Base-by-base conservation (phyloP, 2,329 filamentous ascomycete genomes). In the Ceratocystis cubensis region DNA sequence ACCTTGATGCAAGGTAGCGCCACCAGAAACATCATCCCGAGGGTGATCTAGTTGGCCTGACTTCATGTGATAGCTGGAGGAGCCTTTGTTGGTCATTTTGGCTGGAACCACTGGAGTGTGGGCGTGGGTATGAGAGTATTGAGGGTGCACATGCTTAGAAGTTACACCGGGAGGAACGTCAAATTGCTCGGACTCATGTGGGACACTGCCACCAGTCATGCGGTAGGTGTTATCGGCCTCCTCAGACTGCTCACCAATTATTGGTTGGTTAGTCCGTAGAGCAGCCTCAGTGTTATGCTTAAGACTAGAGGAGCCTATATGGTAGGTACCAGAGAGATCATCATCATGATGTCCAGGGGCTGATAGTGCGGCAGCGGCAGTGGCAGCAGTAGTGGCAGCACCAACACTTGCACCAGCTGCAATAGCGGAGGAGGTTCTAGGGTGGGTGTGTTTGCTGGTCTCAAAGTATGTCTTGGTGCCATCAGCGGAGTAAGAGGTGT, bases 21-120 rank as follows among this genome's bases (percentile, higher is more conserved):
- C 28, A 22, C 45, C 13, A n/a, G 30, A 25, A 15, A 64, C 15
- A 8, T 65, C 41, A 25, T 67, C 66, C 46, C 50, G 46, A 5
- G 66, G 63, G 30, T 65, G 66, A 50, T 65, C 56, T n/a, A 67
- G 63, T 3, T 65, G 48, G 5, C 37, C 20, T 2, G 28, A 30
- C 63, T 65, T 67, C 66, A 62, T 67, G 28, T 67, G 62, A 37
- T 67, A 67, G 33, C 33, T 33, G 3, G 57, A 46, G 6, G 46
- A 17, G 22, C 25, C 20, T 7, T 48, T 28, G 15, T 22, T 28
- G 41, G 59, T 8, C 28, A 56, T 45, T 17, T 30, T 10, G 8
- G n/a, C 46, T 17, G 37, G 17, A 8, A 61, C 15, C 10, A 48
- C 41, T 5, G 61, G 20, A n/a, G 62, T 53, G 10, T 64, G 46